These are phyloP conservation scores for Psilocybe subaeruginosa DNA, from an alignment of 768 basidiomycete genomes.

Conservation along the genomic window DNA sequence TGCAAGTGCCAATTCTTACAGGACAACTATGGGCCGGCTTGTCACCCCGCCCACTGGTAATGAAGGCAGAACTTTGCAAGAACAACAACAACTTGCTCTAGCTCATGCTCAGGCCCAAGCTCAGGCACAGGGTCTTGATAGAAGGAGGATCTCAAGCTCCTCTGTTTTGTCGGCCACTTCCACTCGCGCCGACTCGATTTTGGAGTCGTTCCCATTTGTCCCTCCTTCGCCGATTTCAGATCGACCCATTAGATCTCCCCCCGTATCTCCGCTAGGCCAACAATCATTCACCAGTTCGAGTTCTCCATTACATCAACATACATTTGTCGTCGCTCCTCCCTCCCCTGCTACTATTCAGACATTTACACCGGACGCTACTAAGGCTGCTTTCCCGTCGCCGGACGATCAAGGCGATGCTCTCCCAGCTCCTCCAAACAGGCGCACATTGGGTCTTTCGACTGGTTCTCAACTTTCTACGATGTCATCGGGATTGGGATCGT, in stretches of 20 bases:
- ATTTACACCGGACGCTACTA: slow-evolving; percentile 30
- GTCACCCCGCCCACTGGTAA: slow-evolving; percentile 45
- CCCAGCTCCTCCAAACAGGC: slow-evolving; percentile 61
- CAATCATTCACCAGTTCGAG: slow-evolving; percentile 55
- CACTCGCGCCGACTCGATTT: slow-evolving; percentile 79
- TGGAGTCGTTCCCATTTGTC: slow-evolving; percentile 88
- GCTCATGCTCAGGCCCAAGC: slow-evolving; percentile 64
- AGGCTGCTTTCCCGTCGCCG: slow-evolving; percentile 6
- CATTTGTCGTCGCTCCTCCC: slow-evolving; percentile 41
- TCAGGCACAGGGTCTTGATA: slow-evolving; percentile 53
- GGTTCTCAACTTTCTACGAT: slow-evolving; percentile 78
- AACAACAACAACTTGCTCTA: slow-evolving; percentile 69
- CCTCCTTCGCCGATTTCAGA: slow-evolving; percentile 90
- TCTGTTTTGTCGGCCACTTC: slow-evolving; percentile 71
- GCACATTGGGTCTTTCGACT: slow-evolving; percentile 70
- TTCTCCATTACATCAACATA: slow-evolving; percentile 63
- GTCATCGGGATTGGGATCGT: slow-evolving; percentile 81
- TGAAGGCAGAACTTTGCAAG: slow-evolving; percentile 47
- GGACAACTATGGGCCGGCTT: slow-evolving; percentile 67
- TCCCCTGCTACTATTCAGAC: slow-evolving; percentile 64
- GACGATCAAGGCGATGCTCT: slow-evolving; percentile 31
- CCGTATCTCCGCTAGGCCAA: slow-evolving; percentile 71
- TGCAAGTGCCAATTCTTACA: slow-evolving; percentile 44
- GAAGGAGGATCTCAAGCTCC: slow-evolving; percentile 58
- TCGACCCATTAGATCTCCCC: slow-evolving; percentile 73